Base-by-base conservation (phyloP, 306 rosid genomes). In the Geum urbanum region DNA sequence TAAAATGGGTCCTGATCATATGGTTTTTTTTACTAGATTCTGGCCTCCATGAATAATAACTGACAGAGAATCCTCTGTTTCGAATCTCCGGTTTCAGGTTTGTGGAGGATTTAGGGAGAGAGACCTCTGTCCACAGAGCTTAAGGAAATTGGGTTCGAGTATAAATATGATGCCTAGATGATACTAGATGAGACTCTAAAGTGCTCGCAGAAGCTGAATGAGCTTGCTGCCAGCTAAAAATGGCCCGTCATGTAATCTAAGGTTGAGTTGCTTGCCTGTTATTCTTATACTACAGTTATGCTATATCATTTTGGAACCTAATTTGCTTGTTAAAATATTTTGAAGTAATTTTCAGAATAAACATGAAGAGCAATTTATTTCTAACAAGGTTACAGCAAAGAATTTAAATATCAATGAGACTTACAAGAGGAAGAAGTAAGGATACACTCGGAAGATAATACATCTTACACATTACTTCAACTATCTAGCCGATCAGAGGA, bases 161-260 rank as follows among this genome's bases (percentile, higher is more conserved):
- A 68, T 22, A 80, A 50, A 41, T 73, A 51, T 69, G 73, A 73
- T 64, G 69, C 55, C 20, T 55, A 72, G 44, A 61, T 56, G 85
- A 74, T 70, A 15, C 39, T 81, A n/a, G 79, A 73, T 15, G 85
- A 65, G n/a, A 45, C 27, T 52, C 41, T 69, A 0, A 5, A 35
- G 46, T 60, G 65, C 65, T 37, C 46, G 8, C 44, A 37, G 65
- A 60, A 60, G 46, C 16, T 60, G 24, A 41, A 41, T 32, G 63
- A 58, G 63, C 15, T 1, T 57, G 44, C 63, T 12, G 10, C 46
- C 32, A 11, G 18, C 47, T 35, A 24, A 9, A 43, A 39, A 39
- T 18, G 32, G 40, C 8, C 15, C 14, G 8, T 19, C 46, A 43
- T 43, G 4, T 13, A 60, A 37, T 15, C 8, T 7, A 60, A 12